Evolutionary conservation across 192 early-diverging fungal species (phyloP), one percentile per base, ranked within the genome.

Genomic region (Linderina pennispora): DNA sequence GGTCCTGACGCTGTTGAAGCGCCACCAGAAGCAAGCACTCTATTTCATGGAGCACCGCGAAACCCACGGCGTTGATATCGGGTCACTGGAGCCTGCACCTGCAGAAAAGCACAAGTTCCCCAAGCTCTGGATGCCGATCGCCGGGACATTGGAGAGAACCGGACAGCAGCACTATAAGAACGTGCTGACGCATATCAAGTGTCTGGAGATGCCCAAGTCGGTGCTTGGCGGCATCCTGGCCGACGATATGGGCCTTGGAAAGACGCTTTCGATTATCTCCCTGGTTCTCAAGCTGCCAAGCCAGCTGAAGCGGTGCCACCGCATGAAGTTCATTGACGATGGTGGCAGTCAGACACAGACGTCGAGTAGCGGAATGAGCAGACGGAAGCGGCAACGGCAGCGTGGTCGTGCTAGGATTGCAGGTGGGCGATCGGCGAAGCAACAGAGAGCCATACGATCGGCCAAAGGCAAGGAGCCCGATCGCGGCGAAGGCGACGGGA

Each of bases 21-120:
- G 79, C 43, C 86, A 92, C 60, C 90, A 92, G 46, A 83, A 82
- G 44, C 90, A 92, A 57, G 90, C 86, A 2, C 76, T 92, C 5
- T 76, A 78, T 51, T 92, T 88, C 53, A 81, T 92, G 77, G 42
- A 79, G 25, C 68, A 86, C 44, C 77, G 87, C 15, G 90, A 92
- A 56, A 80, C 78, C 20, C 62, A 65, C 19, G 77, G 80, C 10
- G 77, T 84, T 39, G 82, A 78, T 23, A 53, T 66, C 1, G 61
- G 55, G 20, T 67, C 65, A 19, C 58, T 80, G 36, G 37, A 45
- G 3, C 28, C 51, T 0, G 39, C 24, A 19, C 25, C 28, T 4
- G 46, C 46, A 16, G 36, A 23, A 10, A 36, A 32, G 14, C 15
- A 36, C 5, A 21, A 21, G 7, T 69, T 69, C 35, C 65, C 65